Base-by-base conservation (phyloP, 2,329 filamentous ascomycete genomes). In the Reticulascus tulasneorum region DNA sequence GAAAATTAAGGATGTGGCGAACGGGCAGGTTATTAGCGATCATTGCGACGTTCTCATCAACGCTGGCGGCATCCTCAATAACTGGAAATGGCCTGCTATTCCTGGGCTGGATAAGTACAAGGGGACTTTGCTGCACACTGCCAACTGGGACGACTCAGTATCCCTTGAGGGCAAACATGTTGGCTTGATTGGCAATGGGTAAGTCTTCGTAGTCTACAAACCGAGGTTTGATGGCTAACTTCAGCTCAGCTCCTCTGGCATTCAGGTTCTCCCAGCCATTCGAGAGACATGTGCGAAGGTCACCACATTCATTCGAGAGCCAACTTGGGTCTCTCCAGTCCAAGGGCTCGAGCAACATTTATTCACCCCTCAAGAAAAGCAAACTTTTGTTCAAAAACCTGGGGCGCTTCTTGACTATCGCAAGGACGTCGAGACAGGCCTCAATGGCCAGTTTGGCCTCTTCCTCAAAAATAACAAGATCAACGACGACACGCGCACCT, bases 61-160 rank as follows among this genome's bases (percentile, higher is more conserved):
- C 29, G 70, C 66, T 10, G 48, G 53, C 11, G 71, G 71, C 5
- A 62, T 67, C 19, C 53, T 75, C 33, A 73, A 71, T 42, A 66
- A 74, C 18, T 75, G 70, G 63, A 72, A 66, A 42, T 75, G 71
- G 67, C 74, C 73, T 2, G 60, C 68, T 13, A 63, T 75, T 7
- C 54, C 66, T 1, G 66, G 66, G 1, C 51, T 75, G 4, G 47
- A 67, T 3, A 47, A 50, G 9, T 78, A 72, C 47, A 50, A 63
- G 27, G 74, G 74, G 8, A 52, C 62, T 1, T 47, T 75, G 9
- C 57, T 78, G 18, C 75, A 79, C 48, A 76, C 69, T 4, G 73
- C 74, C 3, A 59, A 57, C 13, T 79, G 74, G 73, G 68, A 71
- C 3, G 56, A 63, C 34, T 56, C 59, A 1, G 46, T 66, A 9